Conservation (phyloP, 352 stramenopile species). For the Pythium grandisporangium region DNA sequence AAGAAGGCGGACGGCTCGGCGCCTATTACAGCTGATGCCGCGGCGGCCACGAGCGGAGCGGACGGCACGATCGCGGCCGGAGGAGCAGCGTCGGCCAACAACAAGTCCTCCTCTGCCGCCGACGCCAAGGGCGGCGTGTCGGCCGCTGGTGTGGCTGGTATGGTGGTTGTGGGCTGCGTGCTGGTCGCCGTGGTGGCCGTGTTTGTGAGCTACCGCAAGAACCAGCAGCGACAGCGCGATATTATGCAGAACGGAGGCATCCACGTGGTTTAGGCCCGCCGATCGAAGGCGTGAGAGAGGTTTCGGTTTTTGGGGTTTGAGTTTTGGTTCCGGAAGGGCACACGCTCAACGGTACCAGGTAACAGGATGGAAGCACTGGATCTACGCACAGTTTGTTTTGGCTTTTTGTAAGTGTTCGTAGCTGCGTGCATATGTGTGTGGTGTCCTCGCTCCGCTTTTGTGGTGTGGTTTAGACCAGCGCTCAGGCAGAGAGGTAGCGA, state of each 20-base stretch:
- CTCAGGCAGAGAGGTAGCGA: too few species aligned
- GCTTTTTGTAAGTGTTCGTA: too few species aligned
- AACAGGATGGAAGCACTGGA: too few species aligned
- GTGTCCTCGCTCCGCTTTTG: not conserved
- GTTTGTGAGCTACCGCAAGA: slow-evolving; percentile 69
- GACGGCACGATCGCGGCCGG: slow-evolving; percentile 1
- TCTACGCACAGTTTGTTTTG: too few species aligned
- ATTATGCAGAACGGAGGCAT: slow-evolving; percentile 64
- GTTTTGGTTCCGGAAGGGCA: too few species aligned
- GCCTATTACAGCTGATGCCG: not conserved
- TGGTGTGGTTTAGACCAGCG: too few species aligned
- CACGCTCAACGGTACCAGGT: too few species aligned
- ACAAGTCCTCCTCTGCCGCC: slow-evolving; percentile 9
- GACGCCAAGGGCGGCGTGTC: slow-evolving; percentile 19
- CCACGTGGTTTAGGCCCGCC: slow-evolving; percentile 17
- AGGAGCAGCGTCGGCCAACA: slow-evolving; percentile 27
- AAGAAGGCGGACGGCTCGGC: too few species aligned
- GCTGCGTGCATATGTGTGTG: too few species aligned
- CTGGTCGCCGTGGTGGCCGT: slow-evolving; percentile 35
- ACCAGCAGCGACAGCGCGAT: slow-evolving; percentile 63
- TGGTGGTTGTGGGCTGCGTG: slow-evolving; percentile 46
- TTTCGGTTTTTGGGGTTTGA: too few species aligned
- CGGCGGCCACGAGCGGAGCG: not conserved
- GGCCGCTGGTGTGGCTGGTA: slow-evolving; percentile 41
- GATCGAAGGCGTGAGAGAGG: not conserved